phyloP scores from a whole-genome alignment of 2,329 filamentous ascomycete species.

The Penicillium polonicum region DNA sequence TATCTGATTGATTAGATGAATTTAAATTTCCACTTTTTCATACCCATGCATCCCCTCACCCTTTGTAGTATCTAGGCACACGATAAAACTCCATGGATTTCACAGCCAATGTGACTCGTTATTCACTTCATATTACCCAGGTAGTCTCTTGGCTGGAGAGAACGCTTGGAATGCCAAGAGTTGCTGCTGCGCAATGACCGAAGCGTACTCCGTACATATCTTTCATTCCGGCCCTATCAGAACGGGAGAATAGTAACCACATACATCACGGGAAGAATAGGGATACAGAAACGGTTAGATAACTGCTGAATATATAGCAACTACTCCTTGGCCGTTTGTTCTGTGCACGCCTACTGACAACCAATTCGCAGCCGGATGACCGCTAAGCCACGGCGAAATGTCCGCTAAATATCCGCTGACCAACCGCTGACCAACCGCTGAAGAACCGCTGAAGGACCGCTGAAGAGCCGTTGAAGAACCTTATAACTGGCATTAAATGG shows the following conservation, averaged over 20 bases:
- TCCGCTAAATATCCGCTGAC: neutral
- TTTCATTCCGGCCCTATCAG: neutral
- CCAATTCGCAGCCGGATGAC: neutral
- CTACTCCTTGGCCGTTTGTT: neutral
- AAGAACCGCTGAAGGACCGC: neutral
- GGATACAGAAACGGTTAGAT: neutral
- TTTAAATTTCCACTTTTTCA: neutral
- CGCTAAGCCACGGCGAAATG: neutral
- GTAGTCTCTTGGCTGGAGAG: neutral
- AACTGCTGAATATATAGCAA: neutral
- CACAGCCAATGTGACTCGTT: neutral
- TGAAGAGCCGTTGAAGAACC: neutral
- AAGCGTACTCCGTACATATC: neutral
- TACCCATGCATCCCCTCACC: neutral
- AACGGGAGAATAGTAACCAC: neutral
- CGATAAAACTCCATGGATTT: neutral
- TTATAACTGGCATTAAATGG: too few relatives aligned
- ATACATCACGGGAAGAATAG: neutral
- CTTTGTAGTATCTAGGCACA: neutral
- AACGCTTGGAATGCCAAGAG: neutral
- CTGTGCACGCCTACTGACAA: too few relatives aligned
- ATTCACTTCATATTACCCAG: neutral
- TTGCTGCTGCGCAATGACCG: neutral
- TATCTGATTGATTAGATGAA: slow-evolving; percentile 7
- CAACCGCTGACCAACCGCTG: too few relatives aligned